Percentiles rank a stretch among this genome's conserved stretches.
Evolutionary conservation across 2,329 filamentous ascomycete genomes (phyloP).

Genomic region (Fusarium sp.): DNA sequence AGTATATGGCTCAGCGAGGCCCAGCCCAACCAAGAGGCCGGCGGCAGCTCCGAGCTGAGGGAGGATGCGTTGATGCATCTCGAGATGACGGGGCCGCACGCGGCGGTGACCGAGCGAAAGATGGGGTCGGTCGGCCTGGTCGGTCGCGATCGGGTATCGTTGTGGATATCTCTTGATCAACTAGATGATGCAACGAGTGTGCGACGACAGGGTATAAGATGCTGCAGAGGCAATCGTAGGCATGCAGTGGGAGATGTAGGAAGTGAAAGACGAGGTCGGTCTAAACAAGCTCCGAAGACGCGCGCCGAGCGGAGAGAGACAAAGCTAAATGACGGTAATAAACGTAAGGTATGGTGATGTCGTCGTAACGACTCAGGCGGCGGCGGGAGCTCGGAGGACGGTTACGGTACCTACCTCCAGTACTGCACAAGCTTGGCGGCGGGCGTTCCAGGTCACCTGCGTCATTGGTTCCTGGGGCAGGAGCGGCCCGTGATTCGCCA

Average conservation of each 20-base stretch:
- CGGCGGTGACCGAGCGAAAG: conserved; percentile 19
- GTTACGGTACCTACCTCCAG: background rate
- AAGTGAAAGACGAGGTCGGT: background rate
- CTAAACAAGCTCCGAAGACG: conserved; percentile 19
- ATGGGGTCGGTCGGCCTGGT: conserved; percentile 25
- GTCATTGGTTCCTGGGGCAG: conserved; percentile 34
- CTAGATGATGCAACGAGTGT: conserved; percentile 27
- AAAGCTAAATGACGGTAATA: conserved; percentile 25
- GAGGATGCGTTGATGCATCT: conserved; percentile 50
- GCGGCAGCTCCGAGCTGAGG: conserved; percentile 48
- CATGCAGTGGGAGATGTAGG: conserved; percentile 14
- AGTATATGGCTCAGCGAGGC: conserved; percentile 52
- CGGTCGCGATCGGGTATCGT: conserved; percentile 20
- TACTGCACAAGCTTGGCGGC: conserved; percentile 15
- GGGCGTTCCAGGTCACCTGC: conserved; percentile 38
- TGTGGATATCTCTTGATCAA: conserved; percentile 20
- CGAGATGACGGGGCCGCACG: conserved; percentile 34
- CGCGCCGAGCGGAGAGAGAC: conserved; percentile 19
- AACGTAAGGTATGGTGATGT: conserved; percentile 31
- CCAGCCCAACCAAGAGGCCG: conserved; percentile 45
- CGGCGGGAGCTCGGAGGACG: conserved; percentile 33
- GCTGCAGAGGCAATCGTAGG: conserved; percentile 27
- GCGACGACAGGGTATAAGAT: conserved; percentile 19
- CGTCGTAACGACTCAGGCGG: conserved; percentile 8
- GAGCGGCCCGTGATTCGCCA: conserved; percentile 26